Conservation (phyloP, 306 rosid species). For the Inga laurina region DNA sequence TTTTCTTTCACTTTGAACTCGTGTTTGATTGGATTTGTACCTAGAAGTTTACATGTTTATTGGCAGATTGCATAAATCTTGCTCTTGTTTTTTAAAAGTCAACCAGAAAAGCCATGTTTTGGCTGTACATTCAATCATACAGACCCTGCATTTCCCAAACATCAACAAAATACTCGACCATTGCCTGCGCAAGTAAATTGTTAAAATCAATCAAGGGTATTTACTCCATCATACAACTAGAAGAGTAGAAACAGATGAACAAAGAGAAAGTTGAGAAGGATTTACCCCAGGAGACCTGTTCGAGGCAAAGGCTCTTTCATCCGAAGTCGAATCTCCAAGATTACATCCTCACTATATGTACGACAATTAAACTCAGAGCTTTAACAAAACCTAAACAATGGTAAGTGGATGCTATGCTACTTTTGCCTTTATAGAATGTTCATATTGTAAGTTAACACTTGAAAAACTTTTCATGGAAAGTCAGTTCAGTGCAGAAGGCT, state of each 20-base stretch:
- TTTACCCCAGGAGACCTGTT: conserved; percentile 77
- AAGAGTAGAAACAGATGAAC: background rate
- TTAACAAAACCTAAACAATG: background rate
- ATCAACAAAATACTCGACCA: conserved; percentile 78
- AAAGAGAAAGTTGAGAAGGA: conserved; percentile 17
- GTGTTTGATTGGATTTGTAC: background rate
- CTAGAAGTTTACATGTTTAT: background rate
- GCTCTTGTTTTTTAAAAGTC: background rate
- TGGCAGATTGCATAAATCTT: background rate
- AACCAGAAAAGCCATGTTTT: conserved; percentile 2
- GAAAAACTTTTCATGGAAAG: background rate
- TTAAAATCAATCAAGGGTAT: conserved; percentile 20
- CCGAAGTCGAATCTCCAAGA: conserved; percentile 66
- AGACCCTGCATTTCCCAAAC: conserved; percentile 85
- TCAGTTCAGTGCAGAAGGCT: conserved; percentile 10
- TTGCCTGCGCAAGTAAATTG: conserved; percentile 64
- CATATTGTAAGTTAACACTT: background rate
- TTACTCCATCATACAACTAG: background rate
- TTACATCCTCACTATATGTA: conserved; percentile 64
- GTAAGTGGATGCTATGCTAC: background rate
- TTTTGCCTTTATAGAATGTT: conserved; percentile 8
- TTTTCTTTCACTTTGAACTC: background rate
- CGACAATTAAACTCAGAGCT: conserved; percentile 25
- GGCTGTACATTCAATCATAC: conserved; percentile 56
- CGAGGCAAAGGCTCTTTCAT: conserved; percentile 62